Evolutionary conservation across 2,329 filamentous ascomycete genomes (phyloP).

Genomic region (Seiridium unicorne): DNA sequence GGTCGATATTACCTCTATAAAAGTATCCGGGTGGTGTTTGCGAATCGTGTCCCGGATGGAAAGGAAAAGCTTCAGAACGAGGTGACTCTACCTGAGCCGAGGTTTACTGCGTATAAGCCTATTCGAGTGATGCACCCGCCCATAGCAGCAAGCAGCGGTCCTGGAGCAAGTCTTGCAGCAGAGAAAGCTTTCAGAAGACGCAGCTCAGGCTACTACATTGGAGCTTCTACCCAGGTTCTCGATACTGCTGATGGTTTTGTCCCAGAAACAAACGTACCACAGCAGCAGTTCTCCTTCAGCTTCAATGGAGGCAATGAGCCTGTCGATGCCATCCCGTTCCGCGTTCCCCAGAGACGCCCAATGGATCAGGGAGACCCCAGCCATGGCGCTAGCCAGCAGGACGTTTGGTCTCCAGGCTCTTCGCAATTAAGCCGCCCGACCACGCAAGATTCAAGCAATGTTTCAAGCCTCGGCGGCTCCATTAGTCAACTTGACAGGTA

Average conservation of each 20-base stretch:
- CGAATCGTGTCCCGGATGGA: constrained; percentile 91
- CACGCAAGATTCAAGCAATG: constrained; percentile 30
- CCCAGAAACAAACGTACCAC: constrained; percentile 14
- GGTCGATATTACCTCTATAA: constrained; percentile 90
- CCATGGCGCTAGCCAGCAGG: constrained; percentile 21
- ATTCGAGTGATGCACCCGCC: constrained; percentile 48
- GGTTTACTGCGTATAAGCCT: constrained; percentile 81
- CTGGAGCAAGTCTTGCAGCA: constrained; percentile 49
- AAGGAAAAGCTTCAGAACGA: constrained; percentile 92
- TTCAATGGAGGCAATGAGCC: constrained; percentile 31
- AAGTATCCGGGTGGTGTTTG: constrained; percentile 90
- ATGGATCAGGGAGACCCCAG: constrained; percentile 12
- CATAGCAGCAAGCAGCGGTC: constrained; percentile 32
- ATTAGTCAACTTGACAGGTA: constrained; percentile 38
- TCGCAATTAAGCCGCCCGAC: constrained; percentile 25
- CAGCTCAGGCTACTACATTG: constrained; percentile 50
- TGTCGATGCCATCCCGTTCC: constrained; percentile 53
- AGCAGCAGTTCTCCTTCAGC: constrained; percentile 22
- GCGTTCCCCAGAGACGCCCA: constrained; percentile 29
- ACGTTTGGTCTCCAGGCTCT: constrained; percentile 15
- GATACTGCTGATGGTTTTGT: constrained; percentile 33
- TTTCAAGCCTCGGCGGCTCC: constrained; percentile 18
- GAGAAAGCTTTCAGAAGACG: constrained; percentile 60
- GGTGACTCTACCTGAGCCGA: constrained; percentile 82
- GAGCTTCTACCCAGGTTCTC: constrained; percentile 27